phyloP scores from a whole-genome alignment of 768 basidiomycete species.

The Mycena filopes region DNA sequence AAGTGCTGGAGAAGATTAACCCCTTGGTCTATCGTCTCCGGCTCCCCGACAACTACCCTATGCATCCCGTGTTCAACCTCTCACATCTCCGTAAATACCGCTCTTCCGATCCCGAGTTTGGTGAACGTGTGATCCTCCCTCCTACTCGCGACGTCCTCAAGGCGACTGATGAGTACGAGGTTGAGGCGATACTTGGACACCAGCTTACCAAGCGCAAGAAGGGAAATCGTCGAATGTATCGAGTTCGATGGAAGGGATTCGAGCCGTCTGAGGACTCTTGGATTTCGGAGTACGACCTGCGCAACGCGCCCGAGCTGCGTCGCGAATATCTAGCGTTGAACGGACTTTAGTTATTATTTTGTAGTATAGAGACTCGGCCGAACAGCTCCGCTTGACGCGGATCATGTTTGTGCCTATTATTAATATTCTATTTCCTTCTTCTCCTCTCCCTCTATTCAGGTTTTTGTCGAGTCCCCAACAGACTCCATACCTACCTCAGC shows the following conservation, averaged over 20 bases:
- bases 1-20: conserved; percentile 39
- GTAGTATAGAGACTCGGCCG: too few relatives aligned
- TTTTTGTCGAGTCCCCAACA: neutral
- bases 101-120: conserved; percentile 27
- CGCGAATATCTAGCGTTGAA: conserved; percentile 26
- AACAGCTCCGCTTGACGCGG: too few relatives aligned
- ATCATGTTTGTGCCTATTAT: neutral
- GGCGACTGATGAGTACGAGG: conserved; percentile 32
- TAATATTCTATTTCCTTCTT: neutral
- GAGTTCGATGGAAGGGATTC: conserved; percentile 37
- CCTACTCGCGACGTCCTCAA: conserved; percentile 30
- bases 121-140: conserved; percentile 25
- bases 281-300: conserved; percentile 34
- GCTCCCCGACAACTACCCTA: conserved; percentile 38
- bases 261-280: conserved; percentile 38
- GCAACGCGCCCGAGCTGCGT: conserved; percentile 36
- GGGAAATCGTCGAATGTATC: conserved; percentile 29
- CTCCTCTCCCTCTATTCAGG: neutral
- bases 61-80: conserved; percentile 39
- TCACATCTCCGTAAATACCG: conserved; percentile 37
- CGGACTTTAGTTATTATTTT: too few relatives aligned
- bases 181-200: conserved; percentile 31
- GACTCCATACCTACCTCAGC: too few relatives aligned
- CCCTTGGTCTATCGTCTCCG: conserved; percentile 37
- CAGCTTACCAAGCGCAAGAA: conserved; percentile 7